Evolutionary conservation across 768 basidiomycete species (phyloP), one percentile per base, ranked within the genome.

Genomic region (Agaricus sinodeliciosus): DNA sequence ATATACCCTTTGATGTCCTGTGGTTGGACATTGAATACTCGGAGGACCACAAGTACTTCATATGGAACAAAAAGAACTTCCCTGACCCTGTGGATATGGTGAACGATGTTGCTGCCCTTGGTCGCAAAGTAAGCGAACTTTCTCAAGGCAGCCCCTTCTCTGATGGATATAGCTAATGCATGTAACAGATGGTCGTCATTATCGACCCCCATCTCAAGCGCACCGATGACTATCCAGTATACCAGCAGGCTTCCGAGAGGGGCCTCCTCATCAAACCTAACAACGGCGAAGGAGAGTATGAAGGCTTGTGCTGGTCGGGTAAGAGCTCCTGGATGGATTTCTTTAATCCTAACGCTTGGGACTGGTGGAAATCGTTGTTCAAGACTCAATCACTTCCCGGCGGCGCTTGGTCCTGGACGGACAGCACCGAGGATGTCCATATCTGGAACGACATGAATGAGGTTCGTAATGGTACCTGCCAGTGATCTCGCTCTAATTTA

Each of bases 391-490:
- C 72, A 44, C 69, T 73, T 28, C 72, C 67, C 61, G 74, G 74
- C 55, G 79, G 75, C 43, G 69, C 75, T n/a, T 91, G 84, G 80
- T 72, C 81, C 6, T 91, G 90, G 87, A 80, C 74, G 0, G 70
- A 89, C 57, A 89, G 94, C 59, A 92, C 91, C 2, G 81, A 85
- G 27, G 80, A 82, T 59, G 79, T 97, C 12, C 86, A 85, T 65
- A 93, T 98, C 59, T 99, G 96, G 96, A 98, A 98, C 65, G 96
- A 99, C 64, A 99, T 99, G 96, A 97, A 97, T 59, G 96, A 98
- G 81, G 92, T 92, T 52, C 40, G 16, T 36, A 13, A 8, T 22
- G 8, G 1, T 5, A 34, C 13, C 0, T 4, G 2, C 22, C 35
- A 34, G 31, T 9, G 25, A n/a, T 13, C 16, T 46, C 49, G 42